These are phyloP conservation scores for Eragrostis curvula DNA, from an alignment of 176 grass and related monocot genomes.

Conservation along the genomic window DNA sequence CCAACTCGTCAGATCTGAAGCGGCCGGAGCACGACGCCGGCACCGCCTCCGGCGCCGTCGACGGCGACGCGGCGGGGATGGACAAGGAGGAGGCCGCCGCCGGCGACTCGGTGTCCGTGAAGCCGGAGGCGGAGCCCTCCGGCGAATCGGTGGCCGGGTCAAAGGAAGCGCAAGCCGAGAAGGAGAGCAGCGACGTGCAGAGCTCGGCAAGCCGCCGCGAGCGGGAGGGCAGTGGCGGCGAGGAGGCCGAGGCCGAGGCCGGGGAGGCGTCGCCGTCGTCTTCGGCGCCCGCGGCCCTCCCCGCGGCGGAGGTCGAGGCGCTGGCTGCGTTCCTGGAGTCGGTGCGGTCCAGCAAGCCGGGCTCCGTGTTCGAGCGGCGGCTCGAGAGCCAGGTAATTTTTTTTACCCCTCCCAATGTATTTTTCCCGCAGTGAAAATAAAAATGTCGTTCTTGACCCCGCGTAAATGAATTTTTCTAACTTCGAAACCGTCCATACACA, in stretches of 20 bases:
- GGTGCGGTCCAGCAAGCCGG: slow-evolving; percentile 63
- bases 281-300: slow-evolving; percentile 18
- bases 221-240: slow-evolving; percentile 25
- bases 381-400: slow-evolving; percentile 93
- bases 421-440: slow-evolving; percentile 29
- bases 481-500: slow-evolving; percentile 15
- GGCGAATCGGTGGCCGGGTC: slow-evolving; percentile 83
- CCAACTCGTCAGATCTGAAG: slow-evolving; percentile 88
- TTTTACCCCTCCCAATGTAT: background rate
- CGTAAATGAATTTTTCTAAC: background rate
- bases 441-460: background rate
- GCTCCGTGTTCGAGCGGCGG: slow-evolving; percentile 74
- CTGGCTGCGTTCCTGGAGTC: slow-evolving; percentile 66
- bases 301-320: slow-evolving; percentile 54
- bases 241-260: slow-evolving; percentile 32
- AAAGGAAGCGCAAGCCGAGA: slow-evolving; percentile 47
- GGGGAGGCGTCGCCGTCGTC: slow-evolving; percentile 29
- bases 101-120: slow-evolving; percentile 10
- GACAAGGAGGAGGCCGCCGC: background rate
- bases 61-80: background rate
- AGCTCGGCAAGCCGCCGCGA: slow-evolving; percentile 60
- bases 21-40: slow-evolving; percentile 28
- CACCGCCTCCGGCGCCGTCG: background rate
- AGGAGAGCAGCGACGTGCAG: slow-evolving; percentile 91
- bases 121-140: slow-evolving; percentile 39